Evolutionary conservation across 2,329 filamentous ascomycete species (phyloP).

Genomic region (Berkeleyomyces basicola): DNA sequence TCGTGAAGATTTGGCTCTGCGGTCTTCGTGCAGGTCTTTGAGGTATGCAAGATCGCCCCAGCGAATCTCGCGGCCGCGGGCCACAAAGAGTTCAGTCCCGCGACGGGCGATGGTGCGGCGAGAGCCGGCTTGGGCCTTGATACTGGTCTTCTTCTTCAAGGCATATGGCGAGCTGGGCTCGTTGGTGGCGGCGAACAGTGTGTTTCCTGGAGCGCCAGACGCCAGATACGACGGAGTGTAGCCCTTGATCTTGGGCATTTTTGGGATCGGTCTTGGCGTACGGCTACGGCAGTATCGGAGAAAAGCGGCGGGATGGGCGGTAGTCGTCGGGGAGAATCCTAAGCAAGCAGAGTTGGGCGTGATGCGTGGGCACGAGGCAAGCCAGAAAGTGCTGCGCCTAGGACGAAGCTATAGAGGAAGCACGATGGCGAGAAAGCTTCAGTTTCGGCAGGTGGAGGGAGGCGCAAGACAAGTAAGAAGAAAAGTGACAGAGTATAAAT

Average conservation of each 20-base stretch:
- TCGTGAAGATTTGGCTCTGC: constrained; percentile 14
- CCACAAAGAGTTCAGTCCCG: constrained; percentile 77
- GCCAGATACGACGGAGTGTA: constrained; percentile 82
- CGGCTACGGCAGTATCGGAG: not conserved
- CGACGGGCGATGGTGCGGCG: constrained; percentile 58
- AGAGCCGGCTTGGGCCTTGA: constrained; percentile 30
- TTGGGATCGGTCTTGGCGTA: constrained; percentile 12
- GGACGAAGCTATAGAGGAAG: too few relatives aligned
- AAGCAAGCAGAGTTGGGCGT: too few relatives aligned
- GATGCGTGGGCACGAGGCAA: too few relatives aligned
- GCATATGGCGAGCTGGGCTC: constrained; percentile 27
- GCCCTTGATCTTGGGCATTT: constrained; percentile 72
- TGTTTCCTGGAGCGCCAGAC: constrained; percentile 57
- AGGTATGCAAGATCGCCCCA: constrained; percentile 75
- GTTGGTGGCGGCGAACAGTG: constrained; percentile 47
- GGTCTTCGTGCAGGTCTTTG: constrained; percentile 38
- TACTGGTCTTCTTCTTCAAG: constrained; percentile 21
- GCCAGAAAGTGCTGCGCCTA: too few relatives aligned
- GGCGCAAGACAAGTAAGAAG: too few relatives aligned
- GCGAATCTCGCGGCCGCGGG: constrained; percentile 73
- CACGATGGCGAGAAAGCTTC: too few relatives aligned
- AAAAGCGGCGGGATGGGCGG: not conserved
- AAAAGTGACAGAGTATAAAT: too few relatives aligned
- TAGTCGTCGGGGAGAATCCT: too few relatives aligned
- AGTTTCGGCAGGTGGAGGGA: too few relatives aligned